phyloP scores from a whole-genome alignment of 176 grass and related monocot species.

The Puya raimondii region DNA sequence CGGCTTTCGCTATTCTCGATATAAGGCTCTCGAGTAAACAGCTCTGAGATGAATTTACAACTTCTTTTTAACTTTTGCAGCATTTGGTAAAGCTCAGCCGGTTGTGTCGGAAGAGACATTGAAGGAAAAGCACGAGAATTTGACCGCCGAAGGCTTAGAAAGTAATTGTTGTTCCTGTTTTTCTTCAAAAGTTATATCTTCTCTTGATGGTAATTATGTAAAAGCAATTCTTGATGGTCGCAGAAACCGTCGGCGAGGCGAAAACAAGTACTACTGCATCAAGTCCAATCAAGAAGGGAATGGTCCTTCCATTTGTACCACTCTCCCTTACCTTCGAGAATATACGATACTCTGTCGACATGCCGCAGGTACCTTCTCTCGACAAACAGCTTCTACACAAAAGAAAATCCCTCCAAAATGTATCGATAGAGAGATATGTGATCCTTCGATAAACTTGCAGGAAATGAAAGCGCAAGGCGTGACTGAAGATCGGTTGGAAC shows the following conservation, averaged over 20 bases:
- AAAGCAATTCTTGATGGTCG: neutral
- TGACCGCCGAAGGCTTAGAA: slow-evolving; percentile 49
- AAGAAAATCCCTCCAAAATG: neutral
- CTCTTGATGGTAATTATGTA: neutral
- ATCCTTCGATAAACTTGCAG: slow-evolving; percentile 33
- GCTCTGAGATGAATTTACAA: neutral
- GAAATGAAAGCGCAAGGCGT: slow-evolving; percentile 80
- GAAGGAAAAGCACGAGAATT: slow-evolving; percentile 46
- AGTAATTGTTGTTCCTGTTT: slow-evolving; percentile 21
- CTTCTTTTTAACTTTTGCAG: slow-evolving; percentile 16
- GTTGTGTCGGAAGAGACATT: slow-evolving; percentile 50
- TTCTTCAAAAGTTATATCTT: neutral
- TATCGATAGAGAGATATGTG: neutral
- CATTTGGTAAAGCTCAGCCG: slow-evolving; percentile 48
- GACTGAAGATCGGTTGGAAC: slow-evolving; percentile 32
- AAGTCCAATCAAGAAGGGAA: slow-evolving; percentile 49
- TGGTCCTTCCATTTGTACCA: slow-evolving; percentile 79
- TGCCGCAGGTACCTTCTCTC: slow-evolving; percentile 52
- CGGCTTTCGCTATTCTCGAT: neutral
- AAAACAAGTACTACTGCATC: slow-evolving; percentile 27
- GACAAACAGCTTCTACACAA: neutral
- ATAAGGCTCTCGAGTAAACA: too few relatives aligned
- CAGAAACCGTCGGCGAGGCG: slow-evolving; percentile 20
- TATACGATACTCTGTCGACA: slow-evolving; percentile 69
- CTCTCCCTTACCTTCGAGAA: slow-evolving; percentile 56